Evolutionary conservation across 768 basidiomycete genomes (phyloP), one percentile per base, ranked within the genome.

Genomic region (Russula ochroleuca): DNA sequence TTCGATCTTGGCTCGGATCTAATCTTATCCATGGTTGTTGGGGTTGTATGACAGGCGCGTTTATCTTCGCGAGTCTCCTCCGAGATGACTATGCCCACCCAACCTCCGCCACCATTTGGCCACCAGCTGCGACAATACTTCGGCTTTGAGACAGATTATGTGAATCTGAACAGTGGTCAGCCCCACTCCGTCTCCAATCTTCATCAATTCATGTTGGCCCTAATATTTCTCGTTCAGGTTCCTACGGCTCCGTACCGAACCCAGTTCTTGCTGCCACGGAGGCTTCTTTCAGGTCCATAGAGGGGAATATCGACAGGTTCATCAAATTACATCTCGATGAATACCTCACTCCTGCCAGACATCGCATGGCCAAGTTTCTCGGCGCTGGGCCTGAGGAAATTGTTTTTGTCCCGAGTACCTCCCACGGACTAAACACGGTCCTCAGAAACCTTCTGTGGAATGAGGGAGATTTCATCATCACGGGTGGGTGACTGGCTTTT

Each of bases 361-460:
- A 75, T 65, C 74, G 78, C 58, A 69, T 87, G 4, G 83, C 86
- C 0, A 67, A 69, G 28, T 67, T 80, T 40, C 74, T 88, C 17
- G 78, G 85, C 14, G 81, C 80, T 21, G 78, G 79, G 0, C 69
- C 80, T 0, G 80, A 86, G 50, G 87, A 88, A 69, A 75, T 82
- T n/a, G 83, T 87, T 17, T 67, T 82, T 28, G 80, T 86, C 0
- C 73, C 79, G 0, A 90, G 89, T 67, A 80, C 87, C 0, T 85
- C 85, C 0, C 78, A 82, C 66, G 88, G 83, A 3, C 67, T 93
- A 38, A 85, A 85, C 67, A 88, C 84, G 11, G 75, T 93, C 55
- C 71, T 90, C 37, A 75, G 80, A 52, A 90, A 90, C 63, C 77
- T 94, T 35, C 75, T 80, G 41, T 91, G 87, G 88, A 76, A 81